Conservation (phyloP, 352 stramenopile genomes). For the Pythium apleroticum region DNA sequence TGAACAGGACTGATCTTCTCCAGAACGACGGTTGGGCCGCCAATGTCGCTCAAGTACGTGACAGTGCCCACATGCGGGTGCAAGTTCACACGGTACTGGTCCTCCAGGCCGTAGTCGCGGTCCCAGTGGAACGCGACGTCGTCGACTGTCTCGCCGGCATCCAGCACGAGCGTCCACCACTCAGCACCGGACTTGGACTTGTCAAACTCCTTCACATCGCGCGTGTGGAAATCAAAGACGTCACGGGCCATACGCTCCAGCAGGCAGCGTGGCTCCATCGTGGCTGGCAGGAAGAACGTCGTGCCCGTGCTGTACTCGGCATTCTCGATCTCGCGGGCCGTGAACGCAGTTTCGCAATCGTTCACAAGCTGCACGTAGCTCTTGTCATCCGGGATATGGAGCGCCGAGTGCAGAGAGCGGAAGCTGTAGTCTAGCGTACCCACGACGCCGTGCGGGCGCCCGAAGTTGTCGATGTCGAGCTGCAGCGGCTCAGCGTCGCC, state of each 20-base stretch:
- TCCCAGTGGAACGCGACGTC: slow-evolving; percentile 90
- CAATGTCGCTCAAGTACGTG: slow-evolving; percentile 59
- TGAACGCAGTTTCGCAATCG: slow-evolving; percentile 52
- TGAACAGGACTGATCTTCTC: slow-evolving; percentile 38
- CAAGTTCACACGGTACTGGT: slow-evolving; percentile 70
- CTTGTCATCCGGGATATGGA: slow-evolving; percentile 27
- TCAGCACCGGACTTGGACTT: slow-evolving; percentile 65
- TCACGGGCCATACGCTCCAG: slow-evolving; percentile 74
- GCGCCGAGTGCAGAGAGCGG: slow-evolving; percentile 28
- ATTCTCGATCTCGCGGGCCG: slow-evolving; percentile 45
- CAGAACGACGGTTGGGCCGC: slow-evolving; percentile 51
- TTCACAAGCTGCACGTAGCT: slow-evolving; percentile 33
- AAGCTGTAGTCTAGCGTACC: slow-evolving; percentile 33
- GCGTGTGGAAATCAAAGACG: slow-evolving; percentile 78
- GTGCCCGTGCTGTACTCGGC: slow-evolving; percentile 54
- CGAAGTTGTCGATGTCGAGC: slow-evolving; percentile 36
- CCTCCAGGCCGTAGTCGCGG: slow-evolving; percentile 86
- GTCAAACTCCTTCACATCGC: slow-evolving; percentile 44
- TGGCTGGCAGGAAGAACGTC: slow-evolving; percentile 57
- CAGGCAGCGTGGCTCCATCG: slow-evolving; percentile 47
- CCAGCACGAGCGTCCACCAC: slow-evolving; percentile 88
- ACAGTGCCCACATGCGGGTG: slow-evolving; percentile 74
- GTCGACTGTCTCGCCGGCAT: slow-evolving; percentile 48
- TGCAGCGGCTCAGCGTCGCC: slow-evolving; percentile 26
- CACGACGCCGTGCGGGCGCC: slow-evolving; percentile 27